Evolutionary conservation across 2,329 filamentous ascomycete genomes (phyloP), one percentile per base, ranked within the genome.

Genomic region (Ramichloridium luteum): DNA sequence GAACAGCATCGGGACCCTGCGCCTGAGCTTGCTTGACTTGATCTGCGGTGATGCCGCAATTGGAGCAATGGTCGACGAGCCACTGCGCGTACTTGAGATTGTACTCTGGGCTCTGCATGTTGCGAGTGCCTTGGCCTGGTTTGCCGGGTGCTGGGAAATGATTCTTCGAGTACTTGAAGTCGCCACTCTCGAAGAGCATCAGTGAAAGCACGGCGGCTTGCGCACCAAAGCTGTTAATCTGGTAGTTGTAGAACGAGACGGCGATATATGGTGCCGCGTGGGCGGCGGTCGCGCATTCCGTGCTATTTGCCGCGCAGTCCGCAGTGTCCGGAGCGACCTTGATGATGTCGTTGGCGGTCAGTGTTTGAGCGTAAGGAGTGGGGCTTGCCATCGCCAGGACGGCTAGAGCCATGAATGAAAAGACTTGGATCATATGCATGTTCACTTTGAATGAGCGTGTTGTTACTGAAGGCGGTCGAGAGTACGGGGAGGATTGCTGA

Each of bases 151-250:
- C 35, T 2, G 68, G 68, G 59, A 54, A 68, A 45, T 74, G 61
- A 57, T 85, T 83, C 54, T 65, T 68, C 56, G 77, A 81, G 67
- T 72, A 86, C 47, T 70, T 65, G 59, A 86, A 81, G 13, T 76
- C 66, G 13, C 35, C 72, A 2, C 71, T 74, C 60, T 92, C 84
- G 50, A 75, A 76, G 8, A 77, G 71, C 60, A 82, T 78, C 48
- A 84, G 63, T 9, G 75, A 65, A 26, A 90, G 50, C 11, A 86
- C 55, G 13, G 76, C 80, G 5, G 81, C 81, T 50, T 80, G 74
- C 45, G 79, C 71, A 13, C 64, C 68, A 13, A 59, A 56, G 18
- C 54, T 53, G 28, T 57, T 64, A 44, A 85, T 60, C 3, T 53
- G 42, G 61, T 82, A 78, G 8, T 62, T 56, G 12, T 48, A 35